Evolutionary conservation across 805 yeast genomes (phyloP).

Genomic region (Candida pseudoglaebosa): DNA sequence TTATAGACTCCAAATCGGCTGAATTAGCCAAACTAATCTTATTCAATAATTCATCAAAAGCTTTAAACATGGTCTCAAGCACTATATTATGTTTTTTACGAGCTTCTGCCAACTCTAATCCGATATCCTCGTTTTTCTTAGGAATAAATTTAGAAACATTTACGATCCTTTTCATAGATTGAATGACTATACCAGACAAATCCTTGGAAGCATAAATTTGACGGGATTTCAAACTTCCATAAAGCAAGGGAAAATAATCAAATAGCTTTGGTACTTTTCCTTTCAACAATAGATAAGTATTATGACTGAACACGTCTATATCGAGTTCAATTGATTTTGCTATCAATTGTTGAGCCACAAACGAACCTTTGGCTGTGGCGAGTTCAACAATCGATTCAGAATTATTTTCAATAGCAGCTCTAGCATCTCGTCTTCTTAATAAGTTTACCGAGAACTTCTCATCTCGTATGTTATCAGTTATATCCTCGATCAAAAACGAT

Average conservation of each 20-base stretch:
- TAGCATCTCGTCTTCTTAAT: slow-evolving; percentile 42
- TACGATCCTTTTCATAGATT: slow-evolving; percentile 16
- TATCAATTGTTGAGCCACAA: slow-evolving; percentile 32
- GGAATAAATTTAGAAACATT: slow-evolving; percentile 19
- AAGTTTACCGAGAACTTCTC: slow-evolving; percentile 31
- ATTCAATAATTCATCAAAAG: slow-evolving; percentile 23
- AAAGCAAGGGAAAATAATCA: slow-evolving; percentile 30
- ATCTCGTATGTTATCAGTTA: slow-evolving; percentile 14
- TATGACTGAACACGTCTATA: slow-evolving; percentile 32
- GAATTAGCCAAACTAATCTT: slow-evolving; percentile 31
- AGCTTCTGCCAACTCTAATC: slow-evolving; percentile 21
- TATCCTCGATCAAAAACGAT: slow-evolving; percentile 16
- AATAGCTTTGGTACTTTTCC: slow-evolving; percentile 23
- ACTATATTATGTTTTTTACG: slow-evolving; percentile 29
- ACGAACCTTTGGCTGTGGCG: slow-evolving; percentile 16
- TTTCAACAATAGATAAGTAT: slow-evolving; percentile 17
- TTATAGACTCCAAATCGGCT: slow-evolving; percentile 17
- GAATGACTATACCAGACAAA: slow-evolving; percentile 9
- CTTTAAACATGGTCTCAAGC: slow-evolving; percentile 17
- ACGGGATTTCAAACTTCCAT: slow-evolving; percentile 18
- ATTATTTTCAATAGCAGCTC: slow-evolving; percentile 46
- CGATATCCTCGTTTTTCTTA: slow-evolving; percentile 16
- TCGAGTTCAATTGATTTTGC: slow-evolving; percentile 45
- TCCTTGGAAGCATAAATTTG: slow-evolving; percentile 7
- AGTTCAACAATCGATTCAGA: slow-evolving; percentile 25